These are phyloP conservation scores for Fusarium decemcellulare DNA, from an alignment of 2,329 filamentous ascomycete species.

Conservation along the genomic window DNA sequence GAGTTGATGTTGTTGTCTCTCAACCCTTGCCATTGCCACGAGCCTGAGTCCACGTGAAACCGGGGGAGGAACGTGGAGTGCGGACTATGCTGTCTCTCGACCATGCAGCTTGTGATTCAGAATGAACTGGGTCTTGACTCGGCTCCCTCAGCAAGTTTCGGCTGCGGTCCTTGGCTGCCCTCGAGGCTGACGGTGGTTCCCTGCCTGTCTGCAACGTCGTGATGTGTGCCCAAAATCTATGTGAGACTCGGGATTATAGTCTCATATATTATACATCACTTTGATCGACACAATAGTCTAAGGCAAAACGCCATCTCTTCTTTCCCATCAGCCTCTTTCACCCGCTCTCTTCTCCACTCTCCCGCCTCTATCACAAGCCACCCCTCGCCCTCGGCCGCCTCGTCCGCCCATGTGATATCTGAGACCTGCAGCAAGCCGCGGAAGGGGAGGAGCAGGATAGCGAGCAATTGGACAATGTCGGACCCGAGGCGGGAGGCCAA, in stretches of 20 bases:
- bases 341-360: conserved; percentile 8
- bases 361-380: conserved; percentile 1
- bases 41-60: conserved; percentile 37
- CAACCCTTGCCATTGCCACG: conserved; percentile 24
- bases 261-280: conserved; percentile 36
- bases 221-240: conserved; percentile 20
- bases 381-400: conserved; percentile 20
- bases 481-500: conserved; percentile 25
- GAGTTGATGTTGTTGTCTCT: conserved; percentile 19
- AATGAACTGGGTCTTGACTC: conserved; percentile 18
- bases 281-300: conserved; percentile 38
- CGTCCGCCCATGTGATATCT: conserved; percentile 44
- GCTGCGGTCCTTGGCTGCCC: conserved; percentile 1
- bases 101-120: conserved; percentile 26
- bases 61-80: conserved; percentile 37
- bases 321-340: conserved; percentile 2
- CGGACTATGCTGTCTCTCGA: conserved; percentile 29
- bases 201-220: conserved; percentile 30
- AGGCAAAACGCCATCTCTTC: conserved; percentile 29
- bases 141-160: neutral
- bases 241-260: conserved; percentile 16
- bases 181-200: conserved; percentile 20
- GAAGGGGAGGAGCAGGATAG: neutral
- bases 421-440: conserved; percentile 41
- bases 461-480: conserved; percentile 5